Percentiles rank a stretch among this genome's conserved stretches.
Conservation (phyloP, 208 protist genomes). For the Trypanosoma boissoni region DNA sequence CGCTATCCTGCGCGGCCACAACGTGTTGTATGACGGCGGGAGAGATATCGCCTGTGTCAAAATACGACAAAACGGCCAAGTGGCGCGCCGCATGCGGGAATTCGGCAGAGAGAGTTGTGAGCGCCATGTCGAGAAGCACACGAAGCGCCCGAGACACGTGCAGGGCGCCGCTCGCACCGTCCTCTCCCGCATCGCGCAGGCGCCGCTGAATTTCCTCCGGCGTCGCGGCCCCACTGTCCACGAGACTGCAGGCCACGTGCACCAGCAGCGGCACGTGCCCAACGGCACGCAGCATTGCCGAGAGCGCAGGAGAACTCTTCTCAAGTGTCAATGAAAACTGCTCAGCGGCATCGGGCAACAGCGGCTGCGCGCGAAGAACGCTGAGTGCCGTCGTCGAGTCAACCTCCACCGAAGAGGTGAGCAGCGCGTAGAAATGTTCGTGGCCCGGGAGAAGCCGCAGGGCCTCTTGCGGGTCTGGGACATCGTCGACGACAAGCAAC, state of each 20-base stretch:
- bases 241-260: slow-evolving; percentile 44
- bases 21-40: too few relatives aligned
- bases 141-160: slow-evolving; percentile 52
- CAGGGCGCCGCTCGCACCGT: slow-evolving; percentile 40
- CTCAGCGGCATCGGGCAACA: slow-evolving; percentile 30
- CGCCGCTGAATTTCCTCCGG: slow-evolving; percentile 21
- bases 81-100: slow-evolving; percentile 31
- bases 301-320: slow-evolving; percentile 21
- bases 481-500: slow-evolving; percentile 81
- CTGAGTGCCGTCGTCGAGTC: slow-evolving; percentile 20
- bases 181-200: slow-evolving; percentile 27
- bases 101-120: slow-evolving; percentile 33
- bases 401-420: slow-evolving; percentile 47
- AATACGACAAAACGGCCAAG: slow-evolving; percentile 48
- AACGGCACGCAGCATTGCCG: slow-evolving; percentile 24
- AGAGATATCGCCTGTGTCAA: slow-evolving; percentile 59
- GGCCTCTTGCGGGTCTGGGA: slow-evolving; percentile 26
- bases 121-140: slow-evolving; percentile 50
- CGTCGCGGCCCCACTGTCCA: slow-evolving; percentile 34
- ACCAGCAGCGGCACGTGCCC: slow-evolving; percentile 76
- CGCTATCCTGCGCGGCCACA: slow-evolving; percentile 40
- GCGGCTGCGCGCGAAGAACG: slow-evolving; percentile 30
- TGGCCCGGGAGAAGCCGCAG: slow-evolving; percentile 50
- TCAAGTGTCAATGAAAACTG: slow-evolving; percentile 36
- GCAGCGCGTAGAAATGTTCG: slow-evolving; percentile 55